Conservation (phyloP, 495 filamentous ascomycete genomes). For the Neurospora cerealis region DNA sequence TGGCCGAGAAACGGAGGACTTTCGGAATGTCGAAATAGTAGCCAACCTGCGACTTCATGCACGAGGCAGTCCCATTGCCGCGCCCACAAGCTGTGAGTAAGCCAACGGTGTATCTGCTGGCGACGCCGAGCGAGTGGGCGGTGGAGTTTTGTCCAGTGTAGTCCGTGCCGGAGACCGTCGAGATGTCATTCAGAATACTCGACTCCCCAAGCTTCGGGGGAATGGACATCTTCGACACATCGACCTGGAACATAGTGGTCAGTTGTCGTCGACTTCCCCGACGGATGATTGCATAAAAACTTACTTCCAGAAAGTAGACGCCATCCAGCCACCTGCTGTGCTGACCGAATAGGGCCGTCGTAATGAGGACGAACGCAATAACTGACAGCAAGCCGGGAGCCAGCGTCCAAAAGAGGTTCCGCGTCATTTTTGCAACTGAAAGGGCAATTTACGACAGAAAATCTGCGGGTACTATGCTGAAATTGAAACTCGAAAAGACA, state of each 20-base stretch:
- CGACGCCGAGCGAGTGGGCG: slow-evolving; percentile 20
- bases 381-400: slow-evolving; percentile 16
- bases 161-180: slow-evolving; percentile 19
- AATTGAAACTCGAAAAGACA: background rate
- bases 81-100: slow-evolving; percentile 26
- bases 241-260: slow-evolving; percentile 12
- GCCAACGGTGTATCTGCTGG: slow-evolving; percentile 20
- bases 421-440: slow-evolving; percentile 7
- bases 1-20: slow-evolving; percentile 21
- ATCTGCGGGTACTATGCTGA: background rate
- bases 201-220: slow-evolving; percentile 24
- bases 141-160: slow-evolving; percentile 19
- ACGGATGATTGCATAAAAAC: background rate
- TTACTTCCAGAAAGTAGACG: slow-evolving; percentile 25
- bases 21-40: slow-evolving; percentile 24
- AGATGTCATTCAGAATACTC: slow-evolving; percentile 20
- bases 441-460: background rate
- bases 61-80: slow-evolving; percentile 12
- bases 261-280: background rate
- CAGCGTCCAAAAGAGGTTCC: background rate
- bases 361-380: slow-evolving; percentile 15
- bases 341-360: slow-evolving; percentile 22
- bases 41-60: slow-evolving; percentile 18
- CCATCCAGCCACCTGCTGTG: slow-evolving; percentile 8
- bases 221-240: slow-evolving; percentile 16